phyloP scores from a whole-genome alignment of 257 asterid species.

The Petunia secreta region DNA sequence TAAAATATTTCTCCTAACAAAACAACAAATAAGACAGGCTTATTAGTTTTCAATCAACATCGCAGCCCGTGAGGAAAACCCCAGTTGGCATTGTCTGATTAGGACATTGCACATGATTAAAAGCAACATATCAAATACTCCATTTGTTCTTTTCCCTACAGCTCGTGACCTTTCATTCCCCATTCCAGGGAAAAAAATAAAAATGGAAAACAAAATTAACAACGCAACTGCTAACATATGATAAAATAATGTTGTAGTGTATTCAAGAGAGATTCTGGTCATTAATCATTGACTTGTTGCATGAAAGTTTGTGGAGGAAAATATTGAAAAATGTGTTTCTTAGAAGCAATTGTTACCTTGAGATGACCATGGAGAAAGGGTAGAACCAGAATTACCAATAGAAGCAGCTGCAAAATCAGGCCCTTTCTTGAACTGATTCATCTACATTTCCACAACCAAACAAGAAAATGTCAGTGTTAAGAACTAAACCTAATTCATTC shows the following conservation, averaged over 20 bases:
- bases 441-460: slow-evolving; percentile 7
- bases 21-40: slow-evolving; percentile 33
- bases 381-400: slow-evolving; percentile 58
- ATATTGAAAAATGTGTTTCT: neutral
- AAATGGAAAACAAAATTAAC: too few species aligned
- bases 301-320: neutral
- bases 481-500: neutral
- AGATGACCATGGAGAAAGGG: slow-evolving; percentile 82
- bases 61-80: slow-evolving; percentile 38
- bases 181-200: too few species aligned
- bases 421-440: slow-evolving; percentile 47
- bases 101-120: slow-evolving; percentile 40
- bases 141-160: neutral
- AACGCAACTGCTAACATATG: too few species aligned
- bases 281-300: neutral
- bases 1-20: neutral
- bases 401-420: slow-evolving; percentile 74
- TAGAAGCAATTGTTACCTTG: slow-evolving; percentile 49
- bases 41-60: slow-evolving; percentile 22
- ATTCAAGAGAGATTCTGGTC: neutral
- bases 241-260: too few species aligned
- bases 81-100: slow-evolving; percentile 34
- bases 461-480: neutral
- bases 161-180: too few species aligned
- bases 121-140: slow-evolving; percentile 11